Evolutionary conservation across 805 yeast genomes (phyloP), one percentile per base, ranked within the genome.

Genomic region (Ogataea trehaloabstinens): DNA sequence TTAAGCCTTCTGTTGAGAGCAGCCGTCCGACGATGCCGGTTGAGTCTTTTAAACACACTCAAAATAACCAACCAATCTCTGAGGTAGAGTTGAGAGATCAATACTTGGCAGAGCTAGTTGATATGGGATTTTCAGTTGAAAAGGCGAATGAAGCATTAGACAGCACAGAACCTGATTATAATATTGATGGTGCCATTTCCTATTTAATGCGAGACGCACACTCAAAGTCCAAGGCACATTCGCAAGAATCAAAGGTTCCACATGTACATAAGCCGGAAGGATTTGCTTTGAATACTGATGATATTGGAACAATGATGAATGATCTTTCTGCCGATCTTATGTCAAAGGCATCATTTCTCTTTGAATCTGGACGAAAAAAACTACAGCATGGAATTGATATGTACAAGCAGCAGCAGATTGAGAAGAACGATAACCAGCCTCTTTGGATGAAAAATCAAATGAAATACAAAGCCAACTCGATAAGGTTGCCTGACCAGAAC

Each of bases 41-140:
- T 12, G 25, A 22, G 25, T 22, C 25, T 8, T 8, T 12, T 12
- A 8, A 8, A 22, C 8, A 10, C 11, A 10, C 25, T 12, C 31
- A 28, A 28, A 16, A 19, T 11, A 30, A 19, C 22, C 8, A 20
- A 6, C 33, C 33, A 7, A 11, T 7, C 17, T 30, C 33, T 19
- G 8, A 10, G 21, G 17, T 18, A 2, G 45, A 45, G 15, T 56
- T 55, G 6, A 57, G 60, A 31, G 85, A 80, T 46, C 64, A 63
- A 29, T 68, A 78, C 1, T 55, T 85, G 13, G 91, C 91, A 0
- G 85, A 79, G 48, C 66, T 86, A 30, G 61, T 85, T 2, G 93
- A 86, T 42, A 87, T 87, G 78, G 95, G 95, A 2, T 87, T 87
- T 52, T 60, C 82, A 1, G 64, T 74, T 1, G 80, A 76, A 2